These are phyloP conservation scores for Globisporangium ultimum DNA, from an alignment of 352 stramenopile genomes.

Conservation along the genomic window DNA sequence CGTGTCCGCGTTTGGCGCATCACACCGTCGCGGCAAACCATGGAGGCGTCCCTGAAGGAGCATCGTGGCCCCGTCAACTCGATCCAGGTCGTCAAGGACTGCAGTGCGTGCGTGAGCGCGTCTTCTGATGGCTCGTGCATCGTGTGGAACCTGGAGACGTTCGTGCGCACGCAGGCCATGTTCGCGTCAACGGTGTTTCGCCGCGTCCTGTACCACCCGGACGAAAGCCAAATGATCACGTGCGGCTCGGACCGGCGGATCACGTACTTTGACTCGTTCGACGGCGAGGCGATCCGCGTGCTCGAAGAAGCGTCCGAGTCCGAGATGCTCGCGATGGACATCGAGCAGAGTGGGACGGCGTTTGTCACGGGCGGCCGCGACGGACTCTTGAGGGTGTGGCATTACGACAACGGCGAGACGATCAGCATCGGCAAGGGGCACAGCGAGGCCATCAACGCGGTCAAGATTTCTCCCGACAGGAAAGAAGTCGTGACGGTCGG, in stretches of 20 bases:
- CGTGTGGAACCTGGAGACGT: conserved; percentile 94
- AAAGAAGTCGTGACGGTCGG: conserved; percentile 93
- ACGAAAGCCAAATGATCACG: conserved; percentile 96
- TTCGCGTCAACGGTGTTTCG: conserved; percentile 96
- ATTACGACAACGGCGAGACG: conserved; percentile 95
- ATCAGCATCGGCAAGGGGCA: conserved; percentile 89
- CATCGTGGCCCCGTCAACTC: conserved; percentile 92
- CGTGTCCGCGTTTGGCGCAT: conserved; percentile 94
- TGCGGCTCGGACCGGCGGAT: conserved; percentile 94
- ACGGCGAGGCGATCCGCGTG: conserved; percentile 93
- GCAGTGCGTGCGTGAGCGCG: conserved; percentile 71
- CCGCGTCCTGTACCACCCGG: conserved; percentile 92
- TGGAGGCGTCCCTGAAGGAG: conserved; percentile 95
- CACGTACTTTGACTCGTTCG: conserved; percentile 96
- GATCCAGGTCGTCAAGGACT: conserved; percentile 78
- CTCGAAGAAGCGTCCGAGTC: conserved; percentile 88
- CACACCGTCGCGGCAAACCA: conserved; percentile 89
- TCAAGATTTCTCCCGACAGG: conserved; percentile 93
- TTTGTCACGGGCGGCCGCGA: conserved; percentile 92
- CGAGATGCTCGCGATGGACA: conserved; percentile 93
- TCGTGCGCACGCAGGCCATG: conserved; percentile 91
- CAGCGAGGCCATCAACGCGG: conserved; percentile 90
- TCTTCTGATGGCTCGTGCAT: conserved; percentile 92
- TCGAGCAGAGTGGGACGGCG: conserved; percentile 82
- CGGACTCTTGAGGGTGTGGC: conserved; percentile 92